These are phyloP conservation scores for Cytospora leucostoma DNA, from an alignment of 2,329 filamentous ascomycete genomes.

Conservation along the genomic window DNA sequence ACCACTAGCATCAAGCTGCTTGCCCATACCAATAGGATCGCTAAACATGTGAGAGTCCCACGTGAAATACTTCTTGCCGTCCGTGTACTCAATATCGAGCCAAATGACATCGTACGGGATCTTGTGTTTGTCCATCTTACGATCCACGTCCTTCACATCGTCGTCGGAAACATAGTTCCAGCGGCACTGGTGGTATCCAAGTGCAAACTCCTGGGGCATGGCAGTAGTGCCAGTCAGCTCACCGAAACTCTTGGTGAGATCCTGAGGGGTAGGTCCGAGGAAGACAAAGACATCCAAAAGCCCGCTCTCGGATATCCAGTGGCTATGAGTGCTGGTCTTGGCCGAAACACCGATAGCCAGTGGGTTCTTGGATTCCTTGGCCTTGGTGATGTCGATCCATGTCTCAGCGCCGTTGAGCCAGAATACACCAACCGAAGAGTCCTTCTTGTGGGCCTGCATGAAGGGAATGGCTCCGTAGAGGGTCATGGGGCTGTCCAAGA, in stretches of 20 bases:
- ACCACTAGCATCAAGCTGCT: constrained; percentile 81
- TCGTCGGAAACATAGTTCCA: constrained; percentile 99
- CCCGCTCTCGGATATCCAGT: constrained; percentile 95
- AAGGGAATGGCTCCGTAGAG: constrained; percentile 96
- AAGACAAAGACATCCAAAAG: constrained; percentile 92
- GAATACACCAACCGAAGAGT: constrained; percentile 92
- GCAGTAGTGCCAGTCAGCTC: constrained; percentile 91
- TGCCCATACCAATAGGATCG: constrained; percentile 82
- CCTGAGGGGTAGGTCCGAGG: constrained; percentile 81
- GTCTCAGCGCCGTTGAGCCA: constrained; percentile 98
- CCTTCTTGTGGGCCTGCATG: constrained; percentile 95
- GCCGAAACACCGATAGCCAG: constrained; percentile 69
- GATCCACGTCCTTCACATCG: constrained; percentile 94
- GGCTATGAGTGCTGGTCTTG: constrained; percentile 79
- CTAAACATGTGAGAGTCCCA: constrained; percentile 90
- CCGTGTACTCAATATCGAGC: constrained; percentile 97
- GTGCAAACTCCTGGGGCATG: constrained; percentile 86
- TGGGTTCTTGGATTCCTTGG: constrained; percentile 72
- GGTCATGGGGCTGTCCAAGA: constrained; percentile 96
- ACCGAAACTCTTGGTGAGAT: constrained; percentile 79
- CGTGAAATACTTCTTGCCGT: constrained; percentile 97
- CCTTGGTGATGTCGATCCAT: constrained; percentile 92
- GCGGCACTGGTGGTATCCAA: constrained; percentile 95
- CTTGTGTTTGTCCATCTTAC: constrained; percentile 91
- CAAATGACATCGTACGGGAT: constrained; percentile 99